phyloP scores from a whole-genome alignment of 1,284 basidiomycete species.

The Rhodofomes roseus region DNA sequence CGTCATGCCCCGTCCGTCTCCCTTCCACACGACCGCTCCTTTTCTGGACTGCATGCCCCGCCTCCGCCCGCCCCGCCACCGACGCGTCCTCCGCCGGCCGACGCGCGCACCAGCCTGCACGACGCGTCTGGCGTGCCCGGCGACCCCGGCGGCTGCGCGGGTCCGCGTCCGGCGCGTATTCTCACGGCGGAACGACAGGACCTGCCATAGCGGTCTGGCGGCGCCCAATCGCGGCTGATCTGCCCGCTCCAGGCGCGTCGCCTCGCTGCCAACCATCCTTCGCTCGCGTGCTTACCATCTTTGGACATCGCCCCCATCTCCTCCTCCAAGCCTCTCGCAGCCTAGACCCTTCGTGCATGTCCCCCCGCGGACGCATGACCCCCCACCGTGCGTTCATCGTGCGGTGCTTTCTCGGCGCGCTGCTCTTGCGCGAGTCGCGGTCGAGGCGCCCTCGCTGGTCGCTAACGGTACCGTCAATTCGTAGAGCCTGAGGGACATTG shows the following conservation, averaged over 20 bases:
- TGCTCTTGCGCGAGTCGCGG: not conserved
- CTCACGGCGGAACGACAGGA: not conserved
- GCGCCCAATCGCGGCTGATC: not conserved
- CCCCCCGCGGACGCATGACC: not conserved
- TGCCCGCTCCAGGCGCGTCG: not conserved
- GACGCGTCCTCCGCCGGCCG: not conserved
- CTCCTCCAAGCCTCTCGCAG: not conserved
- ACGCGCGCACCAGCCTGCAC: not conserved
- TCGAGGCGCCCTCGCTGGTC: not conserved
- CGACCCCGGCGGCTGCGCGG: not conserved
- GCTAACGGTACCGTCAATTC: not conserved
- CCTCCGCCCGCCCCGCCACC: not conserved
- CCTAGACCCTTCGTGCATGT: not conserved
- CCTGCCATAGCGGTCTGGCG: not conserved
- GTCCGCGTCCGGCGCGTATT: not conserved
- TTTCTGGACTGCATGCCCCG: not conserved
- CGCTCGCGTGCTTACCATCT: not conserved
- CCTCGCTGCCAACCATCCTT: not conserved
- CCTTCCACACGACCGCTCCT: not conserved
- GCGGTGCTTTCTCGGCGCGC: not conserved
- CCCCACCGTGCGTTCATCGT: not conserved
- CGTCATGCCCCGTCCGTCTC: not conserved
- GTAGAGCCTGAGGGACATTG: not conserved
- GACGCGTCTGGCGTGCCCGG: not conserved
- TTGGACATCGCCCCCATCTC: slow-evolving; percentile 1